These are phyloP conservation scores for Lathyrus tuberosus DNA, from an alignment of 306 rosid species.

Conservation along the genomic window DNA sequence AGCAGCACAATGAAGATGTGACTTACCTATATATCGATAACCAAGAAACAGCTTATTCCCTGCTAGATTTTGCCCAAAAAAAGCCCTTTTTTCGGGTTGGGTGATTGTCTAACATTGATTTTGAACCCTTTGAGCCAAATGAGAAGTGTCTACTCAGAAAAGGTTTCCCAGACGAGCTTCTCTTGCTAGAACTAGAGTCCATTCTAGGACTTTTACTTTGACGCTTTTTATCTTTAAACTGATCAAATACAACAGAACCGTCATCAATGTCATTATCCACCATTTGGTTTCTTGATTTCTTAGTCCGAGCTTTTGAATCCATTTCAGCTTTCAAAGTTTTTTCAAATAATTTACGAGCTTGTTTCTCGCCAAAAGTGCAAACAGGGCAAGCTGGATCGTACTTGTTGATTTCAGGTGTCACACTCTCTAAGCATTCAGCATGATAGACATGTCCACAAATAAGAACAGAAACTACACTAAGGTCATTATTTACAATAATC, in stretches of 20 bases:
- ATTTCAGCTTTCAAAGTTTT: slow-evolving; percentile 76
- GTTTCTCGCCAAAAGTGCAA: slow-evolving; percentile 83
- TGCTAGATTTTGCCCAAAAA: slow-evolving; percentile 90
- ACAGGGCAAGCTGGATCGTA: slow-evolving; percentile 88
- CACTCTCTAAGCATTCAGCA: slow-evolving; percentile 85
- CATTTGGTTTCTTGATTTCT: slow-evolving; percentile 61
- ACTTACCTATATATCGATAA: slow-evolving; percentile 62
- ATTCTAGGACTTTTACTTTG: slow-evolving; percentile 57
- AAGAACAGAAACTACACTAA: slow-evolving; percentile 77
- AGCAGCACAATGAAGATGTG: slow-evolving; percentile 33
- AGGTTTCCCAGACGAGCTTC: slow-evolving; percentile 66
- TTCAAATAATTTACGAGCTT: slow-evolving; percentile 65
- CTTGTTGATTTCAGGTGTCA: slow-evolving; percentile 77
- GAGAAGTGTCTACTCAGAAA: slow-evolving; percentile 84
- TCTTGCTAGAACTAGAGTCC: slow-evolving; percentile 68
- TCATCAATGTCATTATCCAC: slow-evolving; percentile 55
- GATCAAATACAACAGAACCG: slow-evolving; percentile 55
- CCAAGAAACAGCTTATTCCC: slow-evolving; percentile 47
- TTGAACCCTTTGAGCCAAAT: slow-evolving; percentile 76
- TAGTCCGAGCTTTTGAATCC: slow-evolving; percentile 66
- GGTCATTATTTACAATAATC: slow-evolving; percentile 56
- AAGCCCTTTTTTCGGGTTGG: slow-evolving; percentile 77
- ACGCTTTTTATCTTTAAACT: slow-evolving; percentile 49
- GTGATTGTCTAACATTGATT: slow-evolving; percentile 54
- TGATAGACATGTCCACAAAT: slow-evolving; percentile 87